phyloP scores from a whole-genome alignment of 2,329 filamentous ascomycete species.

The Pseudocercospora vitis region DNA sequence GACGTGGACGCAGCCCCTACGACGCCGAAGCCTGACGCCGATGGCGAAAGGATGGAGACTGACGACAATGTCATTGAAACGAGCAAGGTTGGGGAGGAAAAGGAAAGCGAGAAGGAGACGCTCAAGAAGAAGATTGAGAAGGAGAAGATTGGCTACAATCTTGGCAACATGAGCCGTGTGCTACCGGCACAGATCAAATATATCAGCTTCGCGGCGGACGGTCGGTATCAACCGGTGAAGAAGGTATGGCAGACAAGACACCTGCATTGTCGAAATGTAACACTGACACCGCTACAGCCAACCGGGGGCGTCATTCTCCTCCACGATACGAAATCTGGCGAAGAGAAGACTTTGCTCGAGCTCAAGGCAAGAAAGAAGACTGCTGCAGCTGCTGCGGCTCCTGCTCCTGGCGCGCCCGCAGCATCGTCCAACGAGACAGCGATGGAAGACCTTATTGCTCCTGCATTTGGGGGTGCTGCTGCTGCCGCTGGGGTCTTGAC shows the following conservation, averaged over 20 bases:
- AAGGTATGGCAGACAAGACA: constrained; percentile 58
- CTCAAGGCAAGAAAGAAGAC: constrained; percentile 83
- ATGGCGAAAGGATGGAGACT: constrained; percentile 79
- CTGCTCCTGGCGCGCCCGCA: constrained; percentile 38
- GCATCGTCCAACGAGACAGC: constrained; percentile 36
- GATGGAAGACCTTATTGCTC: constrained; percentile 31
- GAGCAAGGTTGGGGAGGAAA: constrained; percentile 41
- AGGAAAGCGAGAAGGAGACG: constrained; percentile 57
- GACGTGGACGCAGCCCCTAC: constrained; percentile 80
- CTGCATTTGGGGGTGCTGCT: constrained; percentile 33
- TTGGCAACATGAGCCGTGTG: constrained; percentile 96
- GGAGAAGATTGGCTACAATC: constrained; percentile 93
- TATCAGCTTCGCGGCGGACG: constrained; percentile 82
- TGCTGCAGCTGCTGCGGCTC: constrained; percentile 46
- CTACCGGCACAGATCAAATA: constrained; percentile 92
- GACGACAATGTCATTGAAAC: constrained; percentile 47
- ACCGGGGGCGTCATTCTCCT: constrained; percentile 94
- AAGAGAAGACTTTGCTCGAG: constrained; percentile 79
- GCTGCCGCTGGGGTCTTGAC: constrained; percentile 73
- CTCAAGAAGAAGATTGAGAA: constrained; percentile 89
- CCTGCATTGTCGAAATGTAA: neutral
- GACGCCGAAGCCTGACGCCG: constrained; percentile 64
- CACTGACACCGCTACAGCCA: constrained; percentile 61
- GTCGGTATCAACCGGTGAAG: constrained; percentile 87
- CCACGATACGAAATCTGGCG: constrained; percentile 74